Evolutionary conservation across 805 yeast species (phyloP), one percentile per base, ranked within the genome.

Genomic region (Pichia nakasei): DNA sequence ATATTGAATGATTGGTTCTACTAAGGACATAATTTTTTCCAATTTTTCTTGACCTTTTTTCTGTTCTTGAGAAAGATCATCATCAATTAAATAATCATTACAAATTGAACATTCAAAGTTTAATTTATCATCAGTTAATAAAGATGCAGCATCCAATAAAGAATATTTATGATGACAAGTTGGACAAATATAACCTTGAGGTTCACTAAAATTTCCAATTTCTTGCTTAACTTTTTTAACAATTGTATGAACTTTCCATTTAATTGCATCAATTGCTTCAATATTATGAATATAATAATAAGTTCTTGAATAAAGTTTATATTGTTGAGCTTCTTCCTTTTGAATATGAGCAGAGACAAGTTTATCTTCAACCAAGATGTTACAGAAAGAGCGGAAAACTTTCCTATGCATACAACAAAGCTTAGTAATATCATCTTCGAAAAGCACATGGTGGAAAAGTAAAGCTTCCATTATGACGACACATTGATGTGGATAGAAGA

Each of bases 101-200:
- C 98, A 93, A 38, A 84, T 74, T 33, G 85, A 87, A 60, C 98
- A 93, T 24, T 84, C 60, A 55, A 91, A 94, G 44, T 80, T 82
- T 42, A 85, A 78, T 54, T 77, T 76, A 55, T 85, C 96, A 44
- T 82, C 87, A 52, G 87, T 82, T 48, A 85, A 65, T 47, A 87
- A 61, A 15, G 95, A 77, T 18, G 91, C 78, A 3, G 95, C 96
- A 60, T 93, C 97, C 50, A 93, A 61, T 52, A 93, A 86, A 7
- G 89, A 74, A 56, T 82, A 89, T 59, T 84, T 82, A 18, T 84
- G 75, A 41, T 78, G 76, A 65, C 98, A 93, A 21, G 82, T 68
- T 9, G 95, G 89, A 59, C 98, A 93, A 47, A 85, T 73, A 59
- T 85, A 93, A 3, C 97, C 98, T 57, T 93, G 95, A 1, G 97